These are phyloP conservation scores for Carex cristatella DNA, from an alignment of 176 grass and related monocot species.

Conservation along the genomic window DNA sequence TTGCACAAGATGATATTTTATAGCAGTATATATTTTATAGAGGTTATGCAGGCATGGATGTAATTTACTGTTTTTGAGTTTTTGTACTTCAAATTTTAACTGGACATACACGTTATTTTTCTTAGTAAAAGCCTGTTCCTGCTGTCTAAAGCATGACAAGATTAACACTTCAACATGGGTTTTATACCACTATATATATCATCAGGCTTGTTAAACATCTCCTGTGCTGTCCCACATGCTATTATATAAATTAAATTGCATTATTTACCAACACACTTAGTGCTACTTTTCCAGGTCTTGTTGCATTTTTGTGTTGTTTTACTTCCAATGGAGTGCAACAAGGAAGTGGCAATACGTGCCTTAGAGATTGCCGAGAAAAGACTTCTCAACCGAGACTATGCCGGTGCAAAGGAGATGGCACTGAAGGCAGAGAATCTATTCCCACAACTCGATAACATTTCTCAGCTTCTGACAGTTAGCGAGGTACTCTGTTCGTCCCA, in stretches of 20 bases:
- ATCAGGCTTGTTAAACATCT: not conserved
- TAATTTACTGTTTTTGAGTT: not conserved
- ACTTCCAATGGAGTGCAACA: slow-evolving; percentile 45
- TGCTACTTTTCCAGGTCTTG: not conserved
- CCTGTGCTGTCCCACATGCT: slow-evolving; percentile 12
- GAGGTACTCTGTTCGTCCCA: slow-evolving; percentile 69
- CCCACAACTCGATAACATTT: slow-evolving; percentile 68
- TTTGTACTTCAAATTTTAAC: not conserved
- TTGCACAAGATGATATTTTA: not conserved
- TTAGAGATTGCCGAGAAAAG: slow-evolving; percentile 61
- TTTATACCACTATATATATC: not conserved
- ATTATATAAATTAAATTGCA: slow-evolving; percentile 1
- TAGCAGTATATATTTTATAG: not conserved
- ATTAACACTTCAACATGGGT: not conserved
- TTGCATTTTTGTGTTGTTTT: not conserved
- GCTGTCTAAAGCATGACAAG: not conserved
- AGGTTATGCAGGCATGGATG: not conserved
- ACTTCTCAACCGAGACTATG: slow-evolving; percentile 58
- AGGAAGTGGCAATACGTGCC: slow-evolving; percentile 61
- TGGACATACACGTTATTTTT: not conserved
- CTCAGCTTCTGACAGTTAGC: slow-evolving; percentile 60
- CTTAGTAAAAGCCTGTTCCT: not conserved
- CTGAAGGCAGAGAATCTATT: slow-evolving; percentile 68
- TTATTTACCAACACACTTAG: not conserved
- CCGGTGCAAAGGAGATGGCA: slow-evolving; percentile 50